These are phyloP conservation scores for Rhodomyrtus psidioides DNA, from an alignment of 441 rosid species.

Conservation along the genomic window DNA sequence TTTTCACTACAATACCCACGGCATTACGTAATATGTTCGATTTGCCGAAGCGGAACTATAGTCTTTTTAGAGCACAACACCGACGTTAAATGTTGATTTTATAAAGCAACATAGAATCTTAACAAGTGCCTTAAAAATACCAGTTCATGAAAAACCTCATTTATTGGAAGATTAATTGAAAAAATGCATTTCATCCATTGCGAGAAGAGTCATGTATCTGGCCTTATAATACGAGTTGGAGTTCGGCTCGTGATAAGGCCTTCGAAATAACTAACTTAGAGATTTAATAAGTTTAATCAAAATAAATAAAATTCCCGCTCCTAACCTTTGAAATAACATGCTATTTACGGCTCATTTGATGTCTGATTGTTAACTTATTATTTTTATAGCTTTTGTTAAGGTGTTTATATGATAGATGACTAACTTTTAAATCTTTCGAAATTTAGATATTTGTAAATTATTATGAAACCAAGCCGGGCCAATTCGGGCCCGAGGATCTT, in stretches of 20 bases:
- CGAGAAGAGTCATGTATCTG: not conserved
- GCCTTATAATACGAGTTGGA: not conserved
- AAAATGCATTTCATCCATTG: not conserved
- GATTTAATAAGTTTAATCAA: not conserved
- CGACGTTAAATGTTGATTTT: not conserved
- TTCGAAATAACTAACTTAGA: not conserved
- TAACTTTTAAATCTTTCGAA: not conserved
- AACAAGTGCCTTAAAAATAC: not conserved
- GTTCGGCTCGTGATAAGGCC: too few species aligned
- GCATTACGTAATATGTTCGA: not conserved
- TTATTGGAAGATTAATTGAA: not conserved
- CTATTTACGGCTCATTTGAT: not conserved
- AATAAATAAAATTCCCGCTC: not conserved
- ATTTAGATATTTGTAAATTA: not conserved
- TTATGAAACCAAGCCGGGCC: not conserved
- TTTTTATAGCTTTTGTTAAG: not conserved
- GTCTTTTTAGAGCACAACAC: not conserved
- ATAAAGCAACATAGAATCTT: not conserved
- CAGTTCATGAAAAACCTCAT: not conserved
- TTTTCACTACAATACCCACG: not conserved
- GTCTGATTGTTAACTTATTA: not conserved
- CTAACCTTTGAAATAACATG: not conserved
- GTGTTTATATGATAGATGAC: not conserved
- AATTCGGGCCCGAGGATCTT: not conserved
- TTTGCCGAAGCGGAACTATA: not conserved